Conservation (phyloP, 192 early-diverging fungal species). For the Coemansia sp. region DNA sequence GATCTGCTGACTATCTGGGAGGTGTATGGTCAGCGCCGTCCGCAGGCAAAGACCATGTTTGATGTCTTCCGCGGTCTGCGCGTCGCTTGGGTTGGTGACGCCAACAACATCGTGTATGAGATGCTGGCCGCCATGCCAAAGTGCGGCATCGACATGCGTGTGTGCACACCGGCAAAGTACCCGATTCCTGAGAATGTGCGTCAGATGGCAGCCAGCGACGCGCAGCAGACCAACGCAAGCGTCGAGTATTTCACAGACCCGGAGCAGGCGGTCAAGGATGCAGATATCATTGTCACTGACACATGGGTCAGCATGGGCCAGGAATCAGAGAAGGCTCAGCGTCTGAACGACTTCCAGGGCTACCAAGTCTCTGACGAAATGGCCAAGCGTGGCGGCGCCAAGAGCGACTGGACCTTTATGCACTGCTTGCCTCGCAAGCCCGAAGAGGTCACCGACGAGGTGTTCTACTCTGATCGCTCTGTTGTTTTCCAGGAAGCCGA, state of each 20-base stretch:
- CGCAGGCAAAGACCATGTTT: constrained; percentile 15
- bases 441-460: constrained; percentile 97
- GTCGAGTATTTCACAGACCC: constrained; percentile 69
- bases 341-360: constrained; percentile 80
- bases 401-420: constrained; percentile 94
- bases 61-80: constrained; percentile 66
- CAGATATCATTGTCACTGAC: constrained; percentile 94
- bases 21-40: constrained; percentile 33
- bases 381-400: constrained; percentile 74
- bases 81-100: constrained; percentile 98
- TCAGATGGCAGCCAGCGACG: constrained; percentile 66
- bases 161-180: constrained; percentile 88
- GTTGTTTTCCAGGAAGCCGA: constrained; percentile 97
- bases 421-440: constrained; percentile 96
- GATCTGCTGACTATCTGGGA: constrained; percentile 97
- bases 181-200: constrained; percentile 70
- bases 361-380: constrained; percentile 90
- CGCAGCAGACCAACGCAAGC: constrained; percentile 54
- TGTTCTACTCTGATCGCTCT: constrained; percentile 89
- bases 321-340: constrained; percentile 85
- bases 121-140: constrained; percentile 89
- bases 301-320: constrained; percentile 99
- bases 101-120: constrained; percentile 96
- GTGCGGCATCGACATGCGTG: constrained; percentile 76
- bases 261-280: constrained; percentile 71